Evolutionary conservation across 78 protist genomes (phyloP), one percentile per base, ranked within the genome.

Genomic region (Protostelium mycophagum): DNA sequence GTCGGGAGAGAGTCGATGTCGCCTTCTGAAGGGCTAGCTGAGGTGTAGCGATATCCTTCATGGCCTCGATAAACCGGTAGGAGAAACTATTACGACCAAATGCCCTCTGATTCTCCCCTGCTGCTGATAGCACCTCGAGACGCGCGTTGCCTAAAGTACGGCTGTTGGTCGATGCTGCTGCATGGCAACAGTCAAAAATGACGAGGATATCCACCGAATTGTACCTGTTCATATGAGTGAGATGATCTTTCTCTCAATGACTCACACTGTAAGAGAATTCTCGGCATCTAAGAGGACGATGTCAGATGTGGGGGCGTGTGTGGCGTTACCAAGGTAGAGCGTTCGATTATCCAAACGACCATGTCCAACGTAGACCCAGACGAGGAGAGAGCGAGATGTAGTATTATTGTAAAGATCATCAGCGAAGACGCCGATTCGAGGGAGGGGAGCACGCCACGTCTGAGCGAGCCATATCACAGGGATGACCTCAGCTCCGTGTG

Each of bases 391-490:
- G 73, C 73, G 73, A 51, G 73, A 51, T 51, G 73, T 51, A 51
- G 73, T 51, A 51, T 51, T 51, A 51, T 51, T 51, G 73, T 51
- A 51, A 51, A 51, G 73, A 51, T 51, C 73, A 51, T 51, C 73
- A 51, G 73, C 73, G 73, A 51, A 51, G 73, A 51, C 73, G 73
- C 73, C 73, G 73, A 51, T 51, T 51, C 73, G 73, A 51, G 73
- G 73, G 73, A 51, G 73, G 73, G 73, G 73, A 51, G 73, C 73
- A 51, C 73, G 73, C 73, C 73, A 51, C 73, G 73, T 51, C 73
- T 51, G 73, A 51, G 73, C 73, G 73, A 51, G 73, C 73, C 73
- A 51, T 51, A 51, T 51, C 73, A 51, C 73, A 51, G 73, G 73
- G 73, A 51, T 51, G 73, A 51, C 73, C 73, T 51, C 73, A 51